Base-by-base conservation (phyloP, 2,329 filamentous ascomycete genomes). In the Phyllachora maydis region DNA sequence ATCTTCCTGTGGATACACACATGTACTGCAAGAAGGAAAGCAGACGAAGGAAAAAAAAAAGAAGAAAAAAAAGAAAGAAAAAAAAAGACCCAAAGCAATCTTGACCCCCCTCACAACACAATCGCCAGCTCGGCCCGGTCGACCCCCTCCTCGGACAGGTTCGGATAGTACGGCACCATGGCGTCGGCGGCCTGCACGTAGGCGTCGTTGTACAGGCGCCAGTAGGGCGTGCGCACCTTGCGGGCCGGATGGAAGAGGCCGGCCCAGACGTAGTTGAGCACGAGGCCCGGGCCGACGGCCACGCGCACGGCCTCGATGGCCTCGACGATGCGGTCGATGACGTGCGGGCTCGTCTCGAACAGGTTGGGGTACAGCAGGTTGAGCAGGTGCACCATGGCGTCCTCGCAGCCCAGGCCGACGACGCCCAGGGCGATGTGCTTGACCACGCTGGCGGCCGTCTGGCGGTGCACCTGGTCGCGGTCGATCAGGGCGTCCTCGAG, bases 231-330 rank as follows among this genome's bases (percentile, higher is more conserved):
- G 30, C 88, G 66, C 25, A 98, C 88, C 53, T 95, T 95, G 31
- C 88, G 66, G 3, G 88, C 88, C 0, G 88, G 85, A 44, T 98
- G 90, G 60, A 98, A 98, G 11, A 98, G 58, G 11, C 88, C 88
- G 0, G 88, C 85, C 83, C 83, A 95, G 29, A 95, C 74, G 46
- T 98, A 98, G 53, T 98, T 98, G 63, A 98, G 75, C 17, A 93
- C 79, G 12, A 90, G 56, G 3, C 88, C 88, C 0, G 82, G 79
- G 1, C 88, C 88, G 21, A 95, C 75, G 0, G 85, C 82, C 58
- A 93, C 81, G 22, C 88, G 70, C 31, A 98, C 78, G 18, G 83
- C 88, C 47, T 95, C 88, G 35, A 98, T 90, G 23, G 90, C 88
- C 48, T 98, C 90, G 32, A 98, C 76, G 35, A 98, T 90, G 21